A percentile compares a stretch with the other conserved stretches of the same genome.
These are phyloP conservation scores for Ganoderma leucocontextum DNA, from an alignment of 1,284 basidiomycete species.

Conservation along the genomic window DNA sequence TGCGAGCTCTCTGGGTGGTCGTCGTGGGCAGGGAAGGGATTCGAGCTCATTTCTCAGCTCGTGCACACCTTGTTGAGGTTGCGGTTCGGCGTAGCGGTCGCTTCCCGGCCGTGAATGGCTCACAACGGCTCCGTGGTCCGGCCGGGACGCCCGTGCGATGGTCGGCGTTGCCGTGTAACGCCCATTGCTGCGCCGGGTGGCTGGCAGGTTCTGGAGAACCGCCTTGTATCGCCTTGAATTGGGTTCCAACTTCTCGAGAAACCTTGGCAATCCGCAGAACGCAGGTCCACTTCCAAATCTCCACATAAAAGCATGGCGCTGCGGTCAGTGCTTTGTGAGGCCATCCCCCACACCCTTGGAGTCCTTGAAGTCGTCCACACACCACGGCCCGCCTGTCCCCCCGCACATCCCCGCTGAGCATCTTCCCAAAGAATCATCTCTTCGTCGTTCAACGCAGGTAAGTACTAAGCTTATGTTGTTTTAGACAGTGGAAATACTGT, in stretches of 20 bases:
- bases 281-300: neutral
- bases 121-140: constrained; percentile 25
- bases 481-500: neutral
- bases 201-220: neutral
- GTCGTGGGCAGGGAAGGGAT: constrained; percentile 35
- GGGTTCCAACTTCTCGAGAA: neutral
- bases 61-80: constrained; percentile 30
- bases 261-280: neutral
- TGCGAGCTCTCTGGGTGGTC: constrained; percentile 33
- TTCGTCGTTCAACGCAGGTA: neutral
- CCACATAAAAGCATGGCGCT: constrained; percentile 3
- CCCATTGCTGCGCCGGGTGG: neutral
- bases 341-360: constrained; percentile 1
- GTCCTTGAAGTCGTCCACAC: neutral
- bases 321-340: neutral
- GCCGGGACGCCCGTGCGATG: constrained; percentile 13
- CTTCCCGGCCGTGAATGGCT: constrained; percentile 33
- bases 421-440: neutral
- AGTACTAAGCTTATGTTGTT: neutral
- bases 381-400: neutral
- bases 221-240: neutral
- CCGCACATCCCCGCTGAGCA: neutral
- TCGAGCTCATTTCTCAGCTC: constrained; percentile 36
- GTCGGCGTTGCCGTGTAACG: neutral
- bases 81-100: constrained; percentile 31